Evolutionary conservation across 768 basidiomycete species (phyloP).

Genomic region (Artomyces pyxidatus): DNA sequence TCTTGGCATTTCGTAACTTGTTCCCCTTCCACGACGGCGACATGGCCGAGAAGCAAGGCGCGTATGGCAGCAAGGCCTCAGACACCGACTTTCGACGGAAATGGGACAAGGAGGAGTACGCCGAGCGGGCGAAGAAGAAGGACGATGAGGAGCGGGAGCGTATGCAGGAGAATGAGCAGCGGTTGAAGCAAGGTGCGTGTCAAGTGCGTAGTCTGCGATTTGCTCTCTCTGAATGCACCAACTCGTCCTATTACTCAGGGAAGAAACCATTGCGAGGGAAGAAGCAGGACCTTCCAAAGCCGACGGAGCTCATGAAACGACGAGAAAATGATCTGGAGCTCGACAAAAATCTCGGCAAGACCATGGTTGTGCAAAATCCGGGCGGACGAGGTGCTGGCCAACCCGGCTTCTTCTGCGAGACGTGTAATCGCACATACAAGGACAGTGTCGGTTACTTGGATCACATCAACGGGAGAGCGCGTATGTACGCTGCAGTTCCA

Average conservation of each 20-base stretch:
- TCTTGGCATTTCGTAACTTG: neutral
- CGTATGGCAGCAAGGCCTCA: conserved; percentile 12
- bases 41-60: conserved; percentile 18
- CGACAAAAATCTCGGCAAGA: conserved; percentile 93
- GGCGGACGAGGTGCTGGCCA: conserved; percentile 81
- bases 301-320: conserved; percentile 88
- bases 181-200: conserved; percentile 70
- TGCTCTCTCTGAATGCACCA: neutral
- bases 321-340: conserved; percentile 81
- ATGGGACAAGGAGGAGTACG: conserved; percentile 42
- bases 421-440: conserved; percentile 87
- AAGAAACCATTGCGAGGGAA: conserved; percentile 69
- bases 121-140: conserved; percentile 33
- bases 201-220: no score
- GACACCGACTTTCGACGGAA: conserved; percentile 26
- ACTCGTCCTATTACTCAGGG: conserved; percentile 36
- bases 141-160: conserved; percentile 29
- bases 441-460: conserved; percentile 92
- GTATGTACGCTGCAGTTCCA: conserved; percentile 60
- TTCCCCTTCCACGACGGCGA: neutral
- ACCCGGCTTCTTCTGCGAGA: conserved; percentile 90
- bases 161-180: conserved; percentile 32
- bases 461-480: conserved; percentile 89
- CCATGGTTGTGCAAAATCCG: conserved; percentile 84
- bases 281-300: conserved; percentile 80